phyloP scores from a whole-genome alignment of 805 yeast species.

The Wickerhamiella sergipiensis region DNA sequence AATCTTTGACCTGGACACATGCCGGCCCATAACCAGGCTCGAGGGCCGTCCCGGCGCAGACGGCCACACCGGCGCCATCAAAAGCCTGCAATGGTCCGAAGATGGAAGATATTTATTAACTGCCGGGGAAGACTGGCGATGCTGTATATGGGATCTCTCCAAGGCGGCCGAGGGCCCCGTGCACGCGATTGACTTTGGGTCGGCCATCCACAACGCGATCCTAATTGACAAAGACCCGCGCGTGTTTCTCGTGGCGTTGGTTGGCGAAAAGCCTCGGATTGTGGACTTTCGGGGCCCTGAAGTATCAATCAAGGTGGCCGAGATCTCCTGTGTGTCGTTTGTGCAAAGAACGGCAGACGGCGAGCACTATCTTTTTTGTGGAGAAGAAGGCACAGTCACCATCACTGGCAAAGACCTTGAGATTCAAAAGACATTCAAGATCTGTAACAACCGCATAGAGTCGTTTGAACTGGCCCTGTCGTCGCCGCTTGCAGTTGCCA shows the following conservation, averaged over 20 bases:
- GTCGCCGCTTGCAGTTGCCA: constrained; percentile 16
- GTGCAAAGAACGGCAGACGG: not conserved
- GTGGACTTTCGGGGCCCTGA: constrained; percentile 12
- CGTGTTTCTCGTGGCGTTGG: constrained; percentile 47
- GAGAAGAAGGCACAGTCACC: not conserved
- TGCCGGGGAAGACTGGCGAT: constrained; percentile 70
- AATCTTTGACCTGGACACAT: constrained; percentile 60
- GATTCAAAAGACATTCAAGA: constrained; percentile 14
- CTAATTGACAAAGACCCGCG: constrained; percentile 36
- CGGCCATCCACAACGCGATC: constrained; percentile 61
- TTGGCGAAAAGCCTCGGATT: constrained; percentile 45
- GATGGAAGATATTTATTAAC: constrained; percentile 59
- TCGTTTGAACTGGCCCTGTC: not conserved
- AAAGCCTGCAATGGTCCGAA: constrained; percentile 57
- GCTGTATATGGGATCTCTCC: constrained; percentile 66
- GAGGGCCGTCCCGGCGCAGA: constrained; percentile 51
- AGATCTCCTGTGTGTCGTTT: not conserved
- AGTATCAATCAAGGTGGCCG: not conserved
- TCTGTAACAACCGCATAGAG: constrained; percentile 23
- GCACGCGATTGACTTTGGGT: constrained; percentile 37
- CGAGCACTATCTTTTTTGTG: constrained; percentile 3
- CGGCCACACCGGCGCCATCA: constrained; percentile 61
- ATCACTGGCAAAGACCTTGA: constrained; percentile 8
- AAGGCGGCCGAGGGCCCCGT: constrained; percentile 12
- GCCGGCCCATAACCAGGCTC: constrained; percentile 40